A percentile compares a stretch with the other conserved stretches of the same genome.
phyloP scores from a whole-genome alignment of 805 yeast species.

The Starmera amethionina region DNA sequence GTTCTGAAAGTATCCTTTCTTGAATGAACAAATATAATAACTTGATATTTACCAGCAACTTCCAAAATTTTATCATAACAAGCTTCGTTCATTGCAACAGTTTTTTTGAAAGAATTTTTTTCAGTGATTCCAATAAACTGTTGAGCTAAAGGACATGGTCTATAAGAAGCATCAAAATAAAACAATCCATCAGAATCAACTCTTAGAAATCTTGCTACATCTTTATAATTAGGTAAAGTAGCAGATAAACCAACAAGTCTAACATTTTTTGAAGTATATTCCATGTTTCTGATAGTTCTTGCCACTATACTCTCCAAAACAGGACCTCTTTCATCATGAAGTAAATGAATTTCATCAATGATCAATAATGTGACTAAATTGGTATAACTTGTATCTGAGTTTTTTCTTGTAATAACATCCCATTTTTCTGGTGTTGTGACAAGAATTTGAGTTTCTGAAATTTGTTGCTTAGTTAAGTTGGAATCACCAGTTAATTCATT shows the following conservation, averaged over 20 bases:
- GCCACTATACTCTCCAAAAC: slow-evolving; percentile 84
- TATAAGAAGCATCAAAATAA: slow-evolving; percentile 69
- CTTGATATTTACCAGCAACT: slow-evolving; percentile 58
- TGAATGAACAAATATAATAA: slow-evolving; percentile 88
- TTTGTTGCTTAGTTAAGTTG: slow-evolving; percentile 63
- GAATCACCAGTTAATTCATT: slow-evolving; percentile 90
- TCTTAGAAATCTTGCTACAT: slow-evolving; percentile 73
- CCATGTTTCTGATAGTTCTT: slow-evolving; percentile 45
- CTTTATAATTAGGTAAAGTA: slow-evolving; percentile 79
- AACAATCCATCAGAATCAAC: slow-evolving; percentile 61
- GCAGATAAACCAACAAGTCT: slow-evolving; percentile 87
- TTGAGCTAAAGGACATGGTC: slow-evolving; percentile 92
- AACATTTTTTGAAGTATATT: slow-evolving; percentile 36
- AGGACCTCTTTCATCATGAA: slow-evolving; percentile 94
- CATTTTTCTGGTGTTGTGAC: slow-evolving; percentile 97
- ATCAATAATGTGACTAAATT: slow-evolving; percentile 60
- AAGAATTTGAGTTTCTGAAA: slow-evolving; percentile 66
- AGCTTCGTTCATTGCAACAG: slow-evolving; percentile 82
- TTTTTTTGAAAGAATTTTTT: slow-evolving; percentile 64
- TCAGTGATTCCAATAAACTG: slow-evolving; percentile 85
- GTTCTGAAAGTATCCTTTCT: slow-evolving; percentile 85
- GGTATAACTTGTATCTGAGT: slow-evolving; percentile 54
- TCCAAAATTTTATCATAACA: slow-evolving; percentile 76
- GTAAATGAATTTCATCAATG: slow-evolving; percentile 85
- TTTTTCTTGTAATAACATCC: slow-evolving; percentile 91